Percentiles rank a stretch among this genome's conserved stretches.
Conservation (phyloP, 140 eudicot genomes). For the Anethum foeniculum region DNA sequence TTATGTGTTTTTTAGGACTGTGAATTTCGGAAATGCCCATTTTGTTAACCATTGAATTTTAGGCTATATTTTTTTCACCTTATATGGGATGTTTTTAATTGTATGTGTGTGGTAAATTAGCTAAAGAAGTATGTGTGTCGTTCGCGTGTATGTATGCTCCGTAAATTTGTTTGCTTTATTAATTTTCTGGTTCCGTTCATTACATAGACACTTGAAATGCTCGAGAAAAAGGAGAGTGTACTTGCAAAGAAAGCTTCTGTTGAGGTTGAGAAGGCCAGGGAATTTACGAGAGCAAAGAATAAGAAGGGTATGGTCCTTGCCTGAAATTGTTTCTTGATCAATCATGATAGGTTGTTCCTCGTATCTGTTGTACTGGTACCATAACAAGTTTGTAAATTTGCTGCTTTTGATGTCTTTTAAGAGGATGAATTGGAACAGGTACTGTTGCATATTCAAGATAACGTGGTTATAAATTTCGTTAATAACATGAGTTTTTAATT, state of each 20-base stretch:
- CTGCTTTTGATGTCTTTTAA: conserved; percentile 3
- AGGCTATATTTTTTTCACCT: background rate
- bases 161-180: background rate
- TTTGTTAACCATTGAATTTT: background rate
- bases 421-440: background rate
- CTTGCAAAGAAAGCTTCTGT: conserved; percentile 38
- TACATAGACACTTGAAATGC: conserved; percentile 44
- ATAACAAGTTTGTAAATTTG: background rate
- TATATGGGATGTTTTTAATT: background rate
- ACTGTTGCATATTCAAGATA: background rate
- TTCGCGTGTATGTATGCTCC: background rate
- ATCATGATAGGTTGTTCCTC: background rate
- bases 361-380: background rate
- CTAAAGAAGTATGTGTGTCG: background rate
- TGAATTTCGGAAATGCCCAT: background rate
- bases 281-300: conserved; percentile 36
- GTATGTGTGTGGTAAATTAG: background rate
- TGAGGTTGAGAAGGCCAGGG: conserved; percentile 50
- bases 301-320: conserved; percentile 28
- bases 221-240: conserved; percentile 44
- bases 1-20: background rate
- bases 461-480: background rate
- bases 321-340: background rate
- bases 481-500: background rate
- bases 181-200: background rate